Evolutionary conservation across 805 yeast species (phyloP), one percentile per base, ranked within the genome.

Genomic region (Metschnikowia lachancei): DNA sequence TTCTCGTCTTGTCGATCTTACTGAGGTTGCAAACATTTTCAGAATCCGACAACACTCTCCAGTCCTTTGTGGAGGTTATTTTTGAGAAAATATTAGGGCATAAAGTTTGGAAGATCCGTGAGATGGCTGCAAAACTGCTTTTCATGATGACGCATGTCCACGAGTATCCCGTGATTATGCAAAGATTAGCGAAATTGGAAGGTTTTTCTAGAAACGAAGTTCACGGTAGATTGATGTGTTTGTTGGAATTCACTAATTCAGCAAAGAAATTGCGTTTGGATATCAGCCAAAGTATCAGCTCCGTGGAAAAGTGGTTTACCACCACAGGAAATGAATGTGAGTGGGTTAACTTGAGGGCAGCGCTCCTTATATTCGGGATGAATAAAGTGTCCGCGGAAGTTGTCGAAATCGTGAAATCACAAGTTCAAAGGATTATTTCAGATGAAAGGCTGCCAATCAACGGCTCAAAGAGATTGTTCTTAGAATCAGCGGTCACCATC

Each of bases 51-150:
- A 17, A 24, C 18, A 83, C 80, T 0, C 59, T 85, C 40, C 65
- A 64, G 7, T 79, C 70, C 5, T 85, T 89, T 56, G 65, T 70
- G 54, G 69, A 20, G 43, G 57, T 16, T 75, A 40, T 63, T 12
- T 22, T 36, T 6, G 22, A 41, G 13, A 31, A 44, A 4, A 56
- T 84, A 51, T 65, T 91, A 26, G 67, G 69, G 0, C 77, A 80
- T 49, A 64, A 64, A 36, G 69, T 75, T 45, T 92, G 96, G 96
- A 89, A 89, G 56, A 76, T 94, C 8, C 76, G 99, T 51, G 97
- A 91, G 59, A 78, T 87, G 79, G 86, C 96, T 0, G 87, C 96
- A 0, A 74, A 82, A 58, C 78, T 89, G 4, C 57, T 87, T 1
- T 78, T 84, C 0, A 66, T 83, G 0, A 62, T 84, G 39, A 61